Percentiles rank a stretch among this genome's conserved stretches.
Evolutionary conservation across 345 rosid genomes (phyloP).

Genomic region (Jatropha curcas): DNA sequence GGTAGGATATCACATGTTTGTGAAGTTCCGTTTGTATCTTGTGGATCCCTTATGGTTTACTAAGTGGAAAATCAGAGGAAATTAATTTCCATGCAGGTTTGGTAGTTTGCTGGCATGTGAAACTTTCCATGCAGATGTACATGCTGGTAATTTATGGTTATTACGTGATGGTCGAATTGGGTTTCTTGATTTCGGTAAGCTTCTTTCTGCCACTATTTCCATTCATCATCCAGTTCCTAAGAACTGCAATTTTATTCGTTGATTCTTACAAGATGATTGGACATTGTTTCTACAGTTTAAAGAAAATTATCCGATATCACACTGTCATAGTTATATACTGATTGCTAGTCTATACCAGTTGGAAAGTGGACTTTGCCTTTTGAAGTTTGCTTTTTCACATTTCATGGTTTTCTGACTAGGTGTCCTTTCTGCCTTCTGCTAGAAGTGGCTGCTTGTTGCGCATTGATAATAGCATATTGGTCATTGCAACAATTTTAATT

Average conservation of each 20-base stretch:
- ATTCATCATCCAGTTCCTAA: slow-evolving; percentile 1
- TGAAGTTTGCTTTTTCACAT: not conserved
- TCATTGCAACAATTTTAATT: not conserved
- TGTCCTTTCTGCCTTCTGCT: slow-evolving; percentile 1
- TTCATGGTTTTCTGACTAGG: not conserved
- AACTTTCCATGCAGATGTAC: slow-evolving; percentile 97
- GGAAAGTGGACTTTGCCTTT: not conserved
- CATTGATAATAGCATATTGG: not conserved
- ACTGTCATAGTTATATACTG: not conserved
- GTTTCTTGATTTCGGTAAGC: slow-evolving; percentile 92
- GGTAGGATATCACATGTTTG: slow-evolving; percentile 48
- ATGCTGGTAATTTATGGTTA: slow-evolving; percentile 94
- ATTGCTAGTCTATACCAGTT: not conserved
- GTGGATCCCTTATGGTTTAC: not conserved
- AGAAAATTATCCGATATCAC: not conserved
- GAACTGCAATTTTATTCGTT: not conserved
- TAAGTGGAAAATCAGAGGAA: not conserved
- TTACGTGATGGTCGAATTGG: slow-evolving; percentile 96
- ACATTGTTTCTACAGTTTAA: not conserved
- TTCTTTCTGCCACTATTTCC: not conserved
- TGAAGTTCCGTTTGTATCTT: not conserved
- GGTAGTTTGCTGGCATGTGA: slow-evolving; percentile 97
- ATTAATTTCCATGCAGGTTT: slow-evolving; percentile 56
- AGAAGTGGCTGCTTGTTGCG: not conserved
- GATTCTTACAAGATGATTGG: not conserved